Evolutionary conservation across 2,329 filamentous ascomycete species (phyloP).

Genomic region (Calonectria pteridis): DNA sequence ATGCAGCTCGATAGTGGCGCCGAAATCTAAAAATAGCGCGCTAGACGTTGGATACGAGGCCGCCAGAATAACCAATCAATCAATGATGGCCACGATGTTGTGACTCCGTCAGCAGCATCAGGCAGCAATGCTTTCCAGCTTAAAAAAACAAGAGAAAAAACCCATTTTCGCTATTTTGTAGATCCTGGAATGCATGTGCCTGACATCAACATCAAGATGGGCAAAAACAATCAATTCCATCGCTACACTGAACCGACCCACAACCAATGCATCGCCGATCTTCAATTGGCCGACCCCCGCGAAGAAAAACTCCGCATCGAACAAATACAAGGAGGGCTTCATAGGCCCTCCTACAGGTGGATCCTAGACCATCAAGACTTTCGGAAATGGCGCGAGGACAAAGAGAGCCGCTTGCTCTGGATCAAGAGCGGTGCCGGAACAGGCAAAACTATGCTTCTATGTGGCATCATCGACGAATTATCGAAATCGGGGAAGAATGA

Average conservation of each 20-base stretch:
- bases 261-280: not conserved
- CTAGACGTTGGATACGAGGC: not conserved
- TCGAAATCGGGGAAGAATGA: not conserved
- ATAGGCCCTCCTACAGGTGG: not conserved
- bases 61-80: not conserved
- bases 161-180: not conserved
- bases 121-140: not conserved
- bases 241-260: not conserved
- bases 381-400: not conserved
- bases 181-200: not conserved
- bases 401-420: not conserved
- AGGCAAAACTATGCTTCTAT: slow-evolving; percentile 7
- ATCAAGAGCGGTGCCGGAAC: not conserved
- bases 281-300: not conserved
- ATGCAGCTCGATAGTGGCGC: not conserved
- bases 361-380: not conserved
- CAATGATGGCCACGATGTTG: not conserved
- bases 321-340: not conserved
- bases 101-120: not conserved
- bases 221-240: not conserved
- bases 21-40: slow-evolving; percentile 1
- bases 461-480: slow-evolving; percentile 1
- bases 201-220: not conserved
- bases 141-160: not conserved
- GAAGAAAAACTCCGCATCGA: not conserved